Conservation (phyloP, 2,329 filamentous ascomycete species). For the Aspergillus alliaceus region DNA sequence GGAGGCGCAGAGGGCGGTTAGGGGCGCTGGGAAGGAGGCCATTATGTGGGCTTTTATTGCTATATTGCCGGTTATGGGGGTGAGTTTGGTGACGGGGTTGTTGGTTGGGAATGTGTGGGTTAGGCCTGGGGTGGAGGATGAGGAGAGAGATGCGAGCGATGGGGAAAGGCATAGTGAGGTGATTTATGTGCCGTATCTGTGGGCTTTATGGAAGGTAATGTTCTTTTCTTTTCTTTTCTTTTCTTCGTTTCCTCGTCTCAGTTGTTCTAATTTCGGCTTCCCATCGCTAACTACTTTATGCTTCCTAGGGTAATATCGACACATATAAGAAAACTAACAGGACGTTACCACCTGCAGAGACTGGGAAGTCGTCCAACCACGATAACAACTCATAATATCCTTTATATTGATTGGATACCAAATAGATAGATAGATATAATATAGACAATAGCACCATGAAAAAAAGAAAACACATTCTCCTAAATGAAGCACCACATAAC, state of each 20-base stretch:
- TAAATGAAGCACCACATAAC: background rate
- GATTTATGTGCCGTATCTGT: slow-evolving; percentile 31
- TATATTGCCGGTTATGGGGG: slow-evolving; percentile 59
- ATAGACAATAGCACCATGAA: background rate
- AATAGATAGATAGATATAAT: background rate
- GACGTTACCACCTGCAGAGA: too few species aligned
- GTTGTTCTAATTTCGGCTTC: background rate
- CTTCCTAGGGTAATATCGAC: slow-evolving; percentile 24
- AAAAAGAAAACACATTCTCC: background rate
- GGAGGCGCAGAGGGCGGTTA: slow-evolving; percentile 38
- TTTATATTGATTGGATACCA: background rate
- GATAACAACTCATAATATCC: background rate
- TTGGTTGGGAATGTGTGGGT: slow-evolving; percentile 57
- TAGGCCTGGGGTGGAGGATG: slow-evolving; percentile 27
- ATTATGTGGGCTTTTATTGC: slow-evolving; percentile 67
- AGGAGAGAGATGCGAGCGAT: slow-evolving; percentile 14
- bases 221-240: too few species aligned
- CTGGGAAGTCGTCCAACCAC: too few species aligned
- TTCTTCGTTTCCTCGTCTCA: too few species aligned
- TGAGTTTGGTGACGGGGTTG: slow-evolving; percentile 46
- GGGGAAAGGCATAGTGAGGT: slow-evolving; percentile 32
- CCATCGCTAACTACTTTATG: background rate
- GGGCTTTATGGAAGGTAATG: slow-evolving; percentile 32
- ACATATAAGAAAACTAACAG: slow-evolving; percentile 24
- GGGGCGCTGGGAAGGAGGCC: slow-evolving; percentile 52